A percentile compares a stretch with the other conserved stretches of the same genome.
phyloP scores from a whole-genome alignment of 805 yeast species.

The Metschnikowia cerradonensis region DNA sequence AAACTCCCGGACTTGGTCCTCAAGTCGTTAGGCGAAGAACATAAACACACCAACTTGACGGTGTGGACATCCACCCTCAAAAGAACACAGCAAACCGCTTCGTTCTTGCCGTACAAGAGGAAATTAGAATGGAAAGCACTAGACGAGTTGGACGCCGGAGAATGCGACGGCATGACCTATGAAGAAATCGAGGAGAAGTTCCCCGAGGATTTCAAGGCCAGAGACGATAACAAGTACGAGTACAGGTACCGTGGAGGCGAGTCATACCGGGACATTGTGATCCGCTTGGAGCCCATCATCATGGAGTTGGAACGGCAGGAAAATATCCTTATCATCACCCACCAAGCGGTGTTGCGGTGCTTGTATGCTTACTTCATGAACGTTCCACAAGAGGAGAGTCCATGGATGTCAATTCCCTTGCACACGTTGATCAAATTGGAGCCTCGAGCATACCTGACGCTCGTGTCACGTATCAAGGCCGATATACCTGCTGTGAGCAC shows the following conservation, averaged over 20 bases:
- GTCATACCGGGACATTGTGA: slow-evolving; percentile 91
- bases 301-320: slow-evolving; percentile 98
- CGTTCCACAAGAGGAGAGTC: slow-evolving; percentile 94
- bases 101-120: slow-evolving; percentile 66
- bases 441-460: slow-evolving; percentile 89
- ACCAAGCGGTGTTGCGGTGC: slow-evolving; percentile 95
- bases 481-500: slow-evolving; percentile 98
- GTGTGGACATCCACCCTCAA: slow-evolving; percentile 94
- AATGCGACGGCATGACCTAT: slow-evolving; percentile 95
- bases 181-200: slow-evolving; percentile 80
- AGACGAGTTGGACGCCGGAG: slow-evolving; percentile 96
- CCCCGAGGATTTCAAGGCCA: slow-evolving; percentile 93
- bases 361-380: slow-evolving; percentile 98
- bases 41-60: slow-evolving; percentile 54
- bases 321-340: slow-evolving; percentile 91
- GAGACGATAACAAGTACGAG: slow-evolving; percentile 94
- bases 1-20: slow-evolving; percentile 75
- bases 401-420: slow-evolving; percentile 98
- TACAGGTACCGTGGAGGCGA: slow-evolving; percentile 97
- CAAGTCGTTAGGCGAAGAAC: slow-evolving; percentile 57
- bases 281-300: slow-evolving; percentile 91
- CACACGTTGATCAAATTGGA: slow-evolving; percentile 92
- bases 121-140: slow-evolving; percentile 93
- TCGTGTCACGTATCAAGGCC: slow-evolving; percentile 87
- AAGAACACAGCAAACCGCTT: slow-evolving; percentile 91